phyloP scores from a whole-genome alignment of 805 yeast genomes.

The Yamadazyma phyllophila region DNA sequence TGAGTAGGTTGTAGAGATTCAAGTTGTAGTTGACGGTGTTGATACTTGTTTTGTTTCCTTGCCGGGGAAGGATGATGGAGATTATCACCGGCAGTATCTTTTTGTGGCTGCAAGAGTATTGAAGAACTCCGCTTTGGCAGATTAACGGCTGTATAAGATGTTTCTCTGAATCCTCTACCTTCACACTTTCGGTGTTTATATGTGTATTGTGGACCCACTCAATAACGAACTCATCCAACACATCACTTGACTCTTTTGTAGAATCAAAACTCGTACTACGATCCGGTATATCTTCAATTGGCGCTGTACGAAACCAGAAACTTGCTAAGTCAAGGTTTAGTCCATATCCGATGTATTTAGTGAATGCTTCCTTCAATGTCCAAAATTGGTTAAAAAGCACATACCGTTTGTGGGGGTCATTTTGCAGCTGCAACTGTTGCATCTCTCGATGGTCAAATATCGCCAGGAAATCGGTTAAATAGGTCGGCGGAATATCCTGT shows the following conservation, averaged over 20 bases:
- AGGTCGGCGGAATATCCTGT: slow-evolving; percentile 25
- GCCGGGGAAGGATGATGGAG: slow-evolving; percentile 4
- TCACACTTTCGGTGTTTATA: background rate
- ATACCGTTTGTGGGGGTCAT: slow-evolving; percentile 19
- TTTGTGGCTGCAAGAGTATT: background rate
- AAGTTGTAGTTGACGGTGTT: background rate
- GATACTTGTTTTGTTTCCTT: background rate
- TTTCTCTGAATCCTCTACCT: background rate
- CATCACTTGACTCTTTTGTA: too few species aligned
- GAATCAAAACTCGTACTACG: too few species aligned
- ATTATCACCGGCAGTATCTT: slow-evolving; percentile 7
- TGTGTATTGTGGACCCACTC: background rate
- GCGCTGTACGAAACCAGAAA: slow-evolving; percentile 16
- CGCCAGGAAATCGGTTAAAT: slow-evolving; percentile 38
- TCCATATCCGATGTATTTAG: slow-evolving; percentile 68
- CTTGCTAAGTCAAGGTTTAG: slow-evolving; percentile 22
- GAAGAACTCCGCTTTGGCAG: slow-evolving; percentile 5
- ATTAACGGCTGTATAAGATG: background rate
- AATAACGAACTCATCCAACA: background rate
- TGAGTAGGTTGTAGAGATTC: background rate
- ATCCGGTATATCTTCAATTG: background rate
- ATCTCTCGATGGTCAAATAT: slow-evolving; percentile 42
- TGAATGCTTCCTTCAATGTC: slow-evolving; percentile 78
- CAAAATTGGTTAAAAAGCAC: slow-evolving; percentile 56
- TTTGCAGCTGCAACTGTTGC: slow-evolving; percentile 20